Percentiles rank a stretch among this genome's conserved stretches.
Evolutionary conservation across 2,329 filamentous ascomycete genomes (phyloP).

Genomic region (Hypoxylon sp.): DNA sequence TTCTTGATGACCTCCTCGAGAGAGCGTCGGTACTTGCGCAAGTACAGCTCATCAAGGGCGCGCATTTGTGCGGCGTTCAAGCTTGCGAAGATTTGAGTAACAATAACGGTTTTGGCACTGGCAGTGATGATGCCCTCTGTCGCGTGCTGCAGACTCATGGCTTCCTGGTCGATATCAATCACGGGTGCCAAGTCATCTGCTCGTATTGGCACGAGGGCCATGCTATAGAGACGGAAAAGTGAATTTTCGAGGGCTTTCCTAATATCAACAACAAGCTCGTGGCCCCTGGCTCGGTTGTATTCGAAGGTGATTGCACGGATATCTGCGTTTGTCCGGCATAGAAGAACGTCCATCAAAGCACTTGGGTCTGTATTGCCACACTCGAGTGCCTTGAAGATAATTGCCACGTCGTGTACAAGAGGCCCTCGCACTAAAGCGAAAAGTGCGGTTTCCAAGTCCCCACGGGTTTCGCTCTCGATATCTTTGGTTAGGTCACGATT

Average conservation of each 20-base stretch:
- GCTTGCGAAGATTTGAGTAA: constrained; percentile 51
- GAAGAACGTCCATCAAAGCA: constrained; percentile 52
- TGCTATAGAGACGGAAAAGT: constrained; percentile 52
- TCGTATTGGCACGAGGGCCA: constrained; percentile 48
- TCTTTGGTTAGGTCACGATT: constrained; percentile 51
- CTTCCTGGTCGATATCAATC: constrained; percentile 51
- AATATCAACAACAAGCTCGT: constrained; percentile 50
- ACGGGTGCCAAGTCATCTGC: constrained; percentile 48
- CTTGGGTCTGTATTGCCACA: constrained; percentile 51
- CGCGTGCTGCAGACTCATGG: constrained; percentile 50
- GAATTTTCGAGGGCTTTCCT: constrained; percentile 50
- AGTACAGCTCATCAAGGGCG: constrained; percentile 48
- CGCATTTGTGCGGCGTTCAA: constrained; percentile 51
- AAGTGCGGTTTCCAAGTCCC: constrained; percentile 49
- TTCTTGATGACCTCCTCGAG: constrained; percentile 52
- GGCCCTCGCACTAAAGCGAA: constrained; percentile 51
- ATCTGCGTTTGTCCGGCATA: constrained; percentile 54
- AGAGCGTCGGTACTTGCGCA: constrained; percentile 51
- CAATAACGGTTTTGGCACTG: constrained; percentile 49
- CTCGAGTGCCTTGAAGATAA: constrained; percentile 49
- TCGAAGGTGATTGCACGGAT: constrained; percentile 50
- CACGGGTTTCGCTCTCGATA: constrained; percentile 51
- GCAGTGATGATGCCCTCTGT: constrained; percentile 51
- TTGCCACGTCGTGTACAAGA: constrained; percentile 50
- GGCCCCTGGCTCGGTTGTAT: constrained; percentile 47